phyloP scores from a whole-genome alignment of 768 basidiomycete genomes.

The Collybiopsis luxurians region DNA sequence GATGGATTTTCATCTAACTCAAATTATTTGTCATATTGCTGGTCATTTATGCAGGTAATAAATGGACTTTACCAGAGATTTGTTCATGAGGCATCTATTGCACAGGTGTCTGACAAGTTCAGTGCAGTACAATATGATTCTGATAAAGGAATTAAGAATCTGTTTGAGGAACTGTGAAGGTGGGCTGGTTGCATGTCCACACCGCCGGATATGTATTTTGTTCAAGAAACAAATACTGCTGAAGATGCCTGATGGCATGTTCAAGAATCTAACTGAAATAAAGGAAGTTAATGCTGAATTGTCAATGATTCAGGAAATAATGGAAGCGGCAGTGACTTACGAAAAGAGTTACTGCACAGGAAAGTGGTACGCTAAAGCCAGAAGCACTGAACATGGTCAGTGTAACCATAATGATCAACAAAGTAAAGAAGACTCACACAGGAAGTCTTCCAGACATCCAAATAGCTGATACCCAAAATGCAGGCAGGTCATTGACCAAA shows the following conservation, averaged over 20 bases:
- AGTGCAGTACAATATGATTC: not conserved
- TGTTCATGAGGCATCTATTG: not conserved
- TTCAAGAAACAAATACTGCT: not conserved
- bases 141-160: not conserved
- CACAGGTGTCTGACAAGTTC: not conserved
- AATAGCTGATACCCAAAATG: too few relatives aligned
- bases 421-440: too few relatives aligned
- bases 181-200: not conserved
- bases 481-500: not conserved
- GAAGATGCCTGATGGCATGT: not conserved
- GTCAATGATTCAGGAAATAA: not conserved
- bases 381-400: not conserved
- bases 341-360: not conserved
- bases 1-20: not conserved
- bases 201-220: not conserved
- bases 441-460: too few relatives aligned
- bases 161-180: not conserved
- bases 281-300: not conserved
- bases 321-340: not conserved
- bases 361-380: not conserved
- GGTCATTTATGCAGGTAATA: conserved; percentile 4
- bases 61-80: not conserved
- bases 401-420: too few relatives aligned
- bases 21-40: not conserved
- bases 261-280: not conserved